Percentiles rank a stretch among this genome's conserved stretches.
Conservation (phyloP, 306 rosid genomes). For the Vigna radiata region DNA sequence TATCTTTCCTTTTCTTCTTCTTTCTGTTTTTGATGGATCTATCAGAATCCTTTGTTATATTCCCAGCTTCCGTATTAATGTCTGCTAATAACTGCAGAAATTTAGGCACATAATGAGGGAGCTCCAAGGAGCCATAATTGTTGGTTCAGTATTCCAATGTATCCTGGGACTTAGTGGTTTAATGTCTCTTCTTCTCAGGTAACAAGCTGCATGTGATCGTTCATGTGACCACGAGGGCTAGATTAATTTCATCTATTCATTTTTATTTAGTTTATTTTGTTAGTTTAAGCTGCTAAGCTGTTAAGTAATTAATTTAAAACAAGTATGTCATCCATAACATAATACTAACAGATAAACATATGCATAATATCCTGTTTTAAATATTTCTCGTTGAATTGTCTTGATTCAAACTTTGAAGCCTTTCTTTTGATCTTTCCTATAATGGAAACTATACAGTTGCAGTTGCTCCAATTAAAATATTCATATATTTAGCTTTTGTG, state of each 20-base stretch:
- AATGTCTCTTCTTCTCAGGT: conserved; percentile 78
- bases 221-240: conserved; percentile 9
- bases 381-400: too few species aligned
- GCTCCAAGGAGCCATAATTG: conserved; percentile 87
- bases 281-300: not conserved
- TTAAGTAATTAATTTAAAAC: too few species aligned
- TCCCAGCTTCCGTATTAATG: conserved; percentile 24
- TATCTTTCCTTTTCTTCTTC: not conserved
- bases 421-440: too few species aligned
- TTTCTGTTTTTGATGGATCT: conserved; percentile 12
- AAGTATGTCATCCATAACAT: not conserved
- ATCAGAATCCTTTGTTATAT: too few species aligned
- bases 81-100: conserved; percentile 61
- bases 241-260: conserved; percentile 12
- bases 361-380: not conserved
- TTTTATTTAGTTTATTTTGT: conserved; percentile 8
- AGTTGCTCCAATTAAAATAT: not conserved
- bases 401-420: too few species aligned
- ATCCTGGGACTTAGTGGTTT: conserved; percentile 79
- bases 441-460: not conserved
- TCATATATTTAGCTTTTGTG: not conserved
- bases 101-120: conserved; percentile 87
- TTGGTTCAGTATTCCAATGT: conserved; percentile 79
- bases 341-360: too few species aligned
- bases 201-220: conserved; percentile 34